Percentiles rank a stretch among this genome's conserved stretches.
These are phyloP conservation scores for Xylaria arbuscula DNA, from an alignment of 2,329 filamentous ascomycete species.

Conservation along the genomic window DNA sequence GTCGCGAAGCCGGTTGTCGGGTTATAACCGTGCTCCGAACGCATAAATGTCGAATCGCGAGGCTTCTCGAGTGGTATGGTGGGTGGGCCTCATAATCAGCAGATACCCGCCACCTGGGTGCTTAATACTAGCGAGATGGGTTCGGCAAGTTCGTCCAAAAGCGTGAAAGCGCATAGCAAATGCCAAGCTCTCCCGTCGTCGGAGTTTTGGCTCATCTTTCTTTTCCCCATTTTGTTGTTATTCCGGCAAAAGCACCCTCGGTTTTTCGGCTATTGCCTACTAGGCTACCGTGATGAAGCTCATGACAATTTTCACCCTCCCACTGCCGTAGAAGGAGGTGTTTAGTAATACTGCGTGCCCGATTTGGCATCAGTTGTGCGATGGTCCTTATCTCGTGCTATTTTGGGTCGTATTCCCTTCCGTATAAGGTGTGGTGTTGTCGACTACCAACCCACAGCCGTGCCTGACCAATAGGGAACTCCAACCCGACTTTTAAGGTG, in stretches of 20 bases:
- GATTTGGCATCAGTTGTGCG: neutral
- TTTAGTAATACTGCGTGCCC: constrained; percentile 6
- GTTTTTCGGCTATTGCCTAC: neutral
- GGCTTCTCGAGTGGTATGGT: neutral
- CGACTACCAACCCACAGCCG: neutral
- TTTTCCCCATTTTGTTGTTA: neutral
- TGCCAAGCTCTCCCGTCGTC: constrained; percentile 1
- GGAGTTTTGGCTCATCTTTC: too few species aligned
- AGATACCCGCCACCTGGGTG: neutral
- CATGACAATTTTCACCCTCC: neutral
- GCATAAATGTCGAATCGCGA: neutral
- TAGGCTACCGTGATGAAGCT: neutral
- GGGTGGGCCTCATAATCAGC: neutral
- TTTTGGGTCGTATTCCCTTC: constrained; percentile 4
- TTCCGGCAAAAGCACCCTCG: neutral
- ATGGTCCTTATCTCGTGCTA: neutral
- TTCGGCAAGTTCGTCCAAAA: constrained; percentile 6
- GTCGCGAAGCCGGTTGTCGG: constrained; percentile 27
- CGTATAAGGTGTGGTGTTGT: neutral
- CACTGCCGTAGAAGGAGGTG: neutral
- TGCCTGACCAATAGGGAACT: neutral
- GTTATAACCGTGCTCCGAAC: constrained; percentile 1
- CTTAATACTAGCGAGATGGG: neutral
- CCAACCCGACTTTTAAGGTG: neutral
- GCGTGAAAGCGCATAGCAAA: neutral